Conservation (phyloP, 2,329 filamentous ascomycete genomes). For the Zasmidium cellare region DNA sequence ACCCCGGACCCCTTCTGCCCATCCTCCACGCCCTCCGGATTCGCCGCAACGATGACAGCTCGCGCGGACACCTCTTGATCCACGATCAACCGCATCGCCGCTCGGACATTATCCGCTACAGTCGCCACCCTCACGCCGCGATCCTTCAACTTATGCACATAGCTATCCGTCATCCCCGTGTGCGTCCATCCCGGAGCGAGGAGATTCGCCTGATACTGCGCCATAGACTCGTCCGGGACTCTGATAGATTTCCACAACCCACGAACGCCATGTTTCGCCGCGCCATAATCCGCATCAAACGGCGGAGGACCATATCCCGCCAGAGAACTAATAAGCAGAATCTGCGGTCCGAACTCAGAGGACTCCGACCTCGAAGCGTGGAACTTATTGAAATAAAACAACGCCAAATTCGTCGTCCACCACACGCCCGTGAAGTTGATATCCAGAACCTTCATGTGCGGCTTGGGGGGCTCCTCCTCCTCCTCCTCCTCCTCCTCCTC, state of each 20-base stretch:
- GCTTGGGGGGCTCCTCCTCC: conserved; percentile 1
- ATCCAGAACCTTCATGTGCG: conserved; percentile 8
- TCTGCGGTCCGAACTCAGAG: not conserved
- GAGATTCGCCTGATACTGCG: conserved; percentile 8
- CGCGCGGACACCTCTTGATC: not conserved
- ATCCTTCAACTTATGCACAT: not conserved
- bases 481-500: not conserved
- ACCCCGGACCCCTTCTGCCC: not conserved
- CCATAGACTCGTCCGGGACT: not conserved
- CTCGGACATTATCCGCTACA: not conserved
- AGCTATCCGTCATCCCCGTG: not conserved
- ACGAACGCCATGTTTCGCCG: conserved; percentile 12
- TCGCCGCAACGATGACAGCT: not conserved
- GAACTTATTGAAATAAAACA: conserved; percentile 8
- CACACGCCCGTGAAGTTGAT: conserved; percentile 11
- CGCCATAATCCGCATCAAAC: conserved; percentile 7
- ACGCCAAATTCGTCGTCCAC: conserved; percentile 13
- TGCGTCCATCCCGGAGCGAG: conserved; percentile 5
- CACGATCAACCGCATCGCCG: not conserved
- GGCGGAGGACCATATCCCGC: conserved; percentile 9
- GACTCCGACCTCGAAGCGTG: not conserved
- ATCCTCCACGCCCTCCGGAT: not conserved
- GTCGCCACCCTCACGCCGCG: not conserved
- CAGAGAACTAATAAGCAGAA: conserved; percentile 9
- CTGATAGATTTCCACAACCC: conserved; percentile 10